Percentiles rank a stretch among this genome's conserved stretches.
These are phyloP conservation scores for Leishmania amazonensis DNA, from an alignment of 208 protist genomes.

Conservation along the genomic window DNA sequence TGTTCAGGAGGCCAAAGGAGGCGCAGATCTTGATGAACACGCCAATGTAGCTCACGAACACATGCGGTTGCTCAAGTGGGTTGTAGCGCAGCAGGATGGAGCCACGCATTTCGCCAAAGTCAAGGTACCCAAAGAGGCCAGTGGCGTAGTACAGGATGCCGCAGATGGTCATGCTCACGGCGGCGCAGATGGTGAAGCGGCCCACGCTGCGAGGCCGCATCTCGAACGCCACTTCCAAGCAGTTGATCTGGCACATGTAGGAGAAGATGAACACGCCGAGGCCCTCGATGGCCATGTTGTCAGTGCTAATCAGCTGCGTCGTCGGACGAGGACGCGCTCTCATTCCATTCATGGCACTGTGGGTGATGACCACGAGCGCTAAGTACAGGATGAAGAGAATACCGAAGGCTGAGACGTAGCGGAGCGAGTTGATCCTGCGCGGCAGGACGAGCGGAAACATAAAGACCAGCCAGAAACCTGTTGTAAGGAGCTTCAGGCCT, in stretches of 20 bases:
- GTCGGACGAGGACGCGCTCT: slow-evolving; percentile 9
- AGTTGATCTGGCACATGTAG: slow-evolving; percentile 66
- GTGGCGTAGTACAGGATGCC: slow-evolving; percentile 51
- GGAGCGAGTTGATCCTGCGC: slow-evolving; percentile 60
- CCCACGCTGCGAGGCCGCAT: slow-evolving; percentile 33
- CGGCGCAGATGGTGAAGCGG: slow-evolving; percentile 25
- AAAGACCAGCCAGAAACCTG: slow-evolving; percentile 35
- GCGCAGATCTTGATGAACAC: slow-evolving; percentile 73
- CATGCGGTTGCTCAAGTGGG: slow-evolving; percentile 37
- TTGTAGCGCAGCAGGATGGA: slow-evolving; percentile 57
- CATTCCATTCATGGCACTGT: slow-evolving; percentile 49
- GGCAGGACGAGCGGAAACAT: slow-evolving; percentile 65
- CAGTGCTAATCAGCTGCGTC: slow-evolving; percentile 24
- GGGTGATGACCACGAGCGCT: slow-evolving; percentile 41
- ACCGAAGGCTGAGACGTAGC: slow-evolving; percentile 55
- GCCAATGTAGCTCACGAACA: slow-evolving; percentile 53
- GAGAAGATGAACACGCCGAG: slow-evolving; percentile 59
- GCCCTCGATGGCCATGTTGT: slow-evolving; percentile 34
- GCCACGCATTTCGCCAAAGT: slow-evolving; percentile 47
- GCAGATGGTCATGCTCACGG: slow-evolving; percentile 49
- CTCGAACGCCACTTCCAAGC: slow-evolving; percentile 43
- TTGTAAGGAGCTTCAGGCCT: slow-evolving; percentile 27
- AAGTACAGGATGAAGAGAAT: slow-evolving; percentile 63
- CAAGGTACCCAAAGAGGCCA: slow-evolving; percentile 66
- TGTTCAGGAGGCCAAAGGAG: slow-evolving; percentile 45